These are phyloP conservation scores for Daldinia loculata DNA, from an alignment of 495 filamentous ascomycete species.

Conservation along the genomic window DNA sequence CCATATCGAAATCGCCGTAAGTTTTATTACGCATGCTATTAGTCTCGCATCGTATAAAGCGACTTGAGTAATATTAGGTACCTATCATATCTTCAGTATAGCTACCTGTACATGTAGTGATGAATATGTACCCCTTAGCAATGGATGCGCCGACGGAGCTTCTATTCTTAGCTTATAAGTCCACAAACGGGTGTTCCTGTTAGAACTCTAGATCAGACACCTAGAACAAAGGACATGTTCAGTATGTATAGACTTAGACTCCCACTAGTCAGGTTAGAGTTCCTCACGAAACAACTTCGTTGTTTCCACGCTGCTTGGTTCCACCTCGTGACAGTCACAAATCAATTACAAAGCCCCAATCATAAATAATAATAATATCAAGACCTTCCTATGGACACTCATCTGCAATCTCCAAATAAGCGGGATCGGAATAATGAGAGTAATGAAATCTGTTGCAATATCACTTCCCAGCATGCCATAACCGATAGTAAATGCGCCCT, in stretches of 20 bases:
- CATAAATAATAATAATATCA: slow-evolving; percentile 30
- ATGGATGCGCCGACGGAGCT: slow-evolving; percentile 35
- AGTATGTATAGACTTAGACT: too few species aligned
- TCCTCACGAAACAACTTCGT: too few species aligned
- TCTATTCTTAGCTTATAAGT: not conserved
- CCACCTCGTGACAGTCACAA: too few species aligned
- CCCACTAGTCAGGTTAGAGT: too few species aligned
- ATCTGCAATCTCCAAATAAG: slow-evolving; percentile 24
- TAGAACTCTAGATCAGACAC: too few species aligned
- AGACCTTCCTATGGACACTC: slow-evolving; percentile 13
- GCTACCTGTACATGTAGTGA: slow-evolving; percentile 2
- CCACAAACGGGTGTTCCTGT: too few species aligned
- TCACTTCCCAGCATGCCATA: slow-evolving; percentile 33
- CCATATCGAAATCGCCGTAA: slow-evolving; percentile 27
- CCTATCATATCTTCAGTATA: slow-evolving; percentile 29
- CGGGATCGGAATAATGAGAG: slow-evolving; percentile 35
- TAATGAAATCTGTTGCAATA: slow-evolving; percentile 31
- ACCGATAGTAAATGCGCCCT: slow-evolving; percentile 6
- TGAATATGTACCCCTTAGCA: slow-evolving; percentile 34
- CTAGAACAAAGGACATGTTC: too few species aligned
- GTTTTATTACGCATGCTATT: not conserved
- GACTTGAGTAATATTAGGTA: slow-evolving; percentile 13
- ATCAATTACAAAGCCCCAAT: slow-evolving; percentile 24
- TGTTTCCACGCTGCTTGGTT: too few species aligned
- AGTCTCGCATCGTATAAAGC: not conserved